A percentile compares a stretch with the other conserved stretches of the same genome.
phyloP scores from a whole-genome alignment of 2,329 filamentous ascomycete species.

The Scedosporium dehoogii region DNA sequence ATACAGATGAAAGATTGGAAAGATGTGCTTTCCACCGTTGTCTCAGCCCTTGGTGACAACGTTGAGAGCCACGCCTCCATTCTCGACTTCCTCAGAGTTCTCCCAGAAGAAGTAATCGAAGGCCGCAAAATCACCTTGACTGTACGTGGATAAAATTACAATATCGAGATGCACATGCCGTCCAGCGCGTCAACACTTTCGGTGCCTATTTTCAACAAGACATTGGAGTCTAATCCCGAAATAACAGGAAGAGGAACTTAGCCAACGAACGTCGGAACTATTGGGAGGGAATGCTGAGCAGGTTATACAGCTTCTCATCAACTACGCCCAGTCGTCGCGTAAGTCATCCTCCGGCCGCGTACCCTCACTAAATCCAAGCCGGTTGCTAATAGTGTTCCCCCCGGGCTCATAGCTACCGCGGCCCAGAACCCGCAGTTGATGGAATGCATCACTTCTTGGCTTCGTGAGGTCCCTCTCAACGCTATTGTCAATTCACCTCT shows the following conservation, averaged over 20 bases:
- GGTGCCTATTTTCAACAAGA: not conserved
- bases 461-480: constrained; percentile 78
- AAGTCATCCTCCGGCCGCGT: constrained; percentile 24
- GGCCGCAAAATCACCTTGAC: constrained; percentile 98
- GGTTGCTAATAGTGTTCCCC: not conserved
- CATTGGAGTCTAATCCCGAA: constrained; percentile 6
- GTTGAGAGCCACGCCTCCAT: constrained; percentile 76
- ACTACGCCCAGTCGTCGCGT: constrained; percentile 89
- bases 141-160: constrained; percentile 66
- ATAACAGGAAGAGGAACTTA: constrained; percentile 88
- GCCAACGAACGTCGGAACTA: constrained; percentile 74
- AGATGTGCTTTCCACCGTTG: constrained; percentile 76
- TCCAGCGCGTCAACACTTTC: constrained; percentile 1
- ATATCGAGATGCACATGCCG: constrained; percentile 1
- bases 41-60: constrained; percentile 66
- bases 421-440: constrained; percentile 82
- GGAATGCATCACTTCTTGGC: constrained; percentile 94
- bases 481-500: constrained; percentile 80
- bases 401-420: constrained; percentile 53
- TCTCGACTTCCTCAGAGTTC: constrained; percentile 89
- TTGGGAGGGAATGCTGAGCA: constrained; percentile 82
- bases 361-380: not conserved
- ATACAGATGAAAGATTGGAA: constrained; percentile 97
- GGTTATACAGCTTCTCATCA: constrained; percentile 77
- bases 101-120: constrained; percentile 98